Evolutionary conservation across 164 flowering plant genomes (phyloP), one percentile per base, ranked within the genome.

Genomic region (Saururus chinensis): DNA sequence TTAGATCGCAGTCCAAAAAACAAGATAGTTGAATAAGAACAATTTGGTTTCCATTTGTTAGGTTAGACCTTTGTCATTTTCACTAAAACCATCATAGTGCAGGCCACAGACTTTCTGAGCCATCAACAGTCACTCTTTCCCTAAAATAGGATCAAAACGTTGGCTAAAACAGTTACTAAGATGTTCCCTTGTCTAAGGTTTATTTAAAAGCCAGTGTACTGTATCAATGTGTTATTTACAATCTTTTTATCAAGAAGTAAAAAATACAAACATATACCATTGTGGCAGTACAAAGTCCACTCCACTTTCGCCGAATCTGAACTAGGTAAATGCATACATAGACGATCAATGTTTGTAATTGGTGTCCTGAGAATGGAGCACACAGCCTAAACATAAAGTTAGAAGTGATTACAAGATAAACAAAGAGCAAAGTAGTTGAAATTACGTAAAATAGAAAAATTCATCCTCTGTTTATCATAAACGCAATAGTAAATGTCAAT

Each of bases 281-380:
- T 83, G 22, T 37, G 72, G 70, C 97, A 87, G 37, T 82, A 75
- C 74, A 95, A 75, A 40, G 85, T 77, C 91, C 93, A 91, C 64
- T 84, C 84, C 66, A 95, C 74, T 75, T 91, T 91, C 21, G 87
- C 68, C 23, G 95, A 89, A 67, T 95, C 92, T n/a, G 84, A 66
- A 70, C 80, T 76, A 23, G 87, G 74, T 70, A 88, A 74, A 16
- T 68, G 69, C 65, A 84, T 77, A 40, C 61, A 71, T 65, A 95
- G 68, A 60, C 77, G 76, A 76, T 91, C 99, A 54, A 86, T 74
- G 68, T 75, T 79, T 14, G 87, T 53, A 74, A 83, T 58, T 0
- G 97, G 87, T 24, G 97, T 91, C 82, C 99, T 85, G 19, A 95
- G 79, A 70, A 90, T 88, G 66, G 97, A 71, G 73, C 96, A 88